These are phyloP conservation scores for Rubia peregrina DNA, from an alignment of 305 asterid species.

Conservation along the genomic window DNA sequence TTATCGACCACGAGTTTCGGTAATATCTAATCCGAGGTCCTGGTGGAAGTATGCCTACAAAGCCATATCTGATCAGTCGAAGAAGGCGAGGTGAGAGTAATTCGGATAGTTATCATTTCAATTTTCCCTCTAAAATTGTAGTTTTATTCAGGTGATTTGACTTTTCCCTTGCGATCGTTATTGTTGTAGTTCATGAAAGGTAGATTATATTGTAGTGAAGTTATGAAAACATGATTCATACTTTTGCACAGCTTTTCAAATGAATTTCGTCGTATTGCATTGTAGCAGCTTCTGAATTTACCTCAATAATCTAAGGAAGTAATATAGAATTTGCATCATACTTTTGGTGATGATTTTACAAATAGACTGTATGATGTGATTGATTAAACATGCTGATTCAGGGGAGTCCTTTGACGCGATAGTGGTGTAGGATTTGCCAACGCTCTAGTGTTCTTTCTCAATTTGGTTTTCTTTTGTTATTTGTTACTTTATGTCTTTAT, in stretches of 20 bases:
- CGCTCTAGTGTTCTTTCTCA: background rate
- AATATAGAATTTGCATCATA: background rate
- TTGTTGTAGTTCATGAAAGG: background rate
- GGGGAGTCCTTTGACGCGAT: background rate
- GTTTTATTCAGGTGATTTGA: background rate
- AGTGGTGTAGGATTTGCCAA: background rate
- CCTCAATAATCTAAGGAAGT: background rate
- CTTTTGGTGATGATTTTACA: background rate
- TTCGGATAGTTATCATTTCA: slow-evolving; percentile 5
- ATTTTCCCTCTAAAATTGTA: background rate
- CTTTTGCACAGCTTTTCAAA: background rate
- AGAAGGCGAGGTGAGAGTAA: slow-evolving; percentile 65
- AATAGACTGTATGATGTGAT: background rate
- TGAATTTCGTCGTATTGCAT: slow-evolving; percentile 3
- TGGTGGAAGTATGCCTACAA: slow-evolving; percentile 95
- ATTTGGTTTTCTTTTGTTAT: background rate
- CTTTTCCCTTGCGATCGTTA: background rate
- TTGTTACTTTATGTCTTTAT: background rate
- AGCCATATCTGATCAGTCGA: slow-evolving; percentile 69
- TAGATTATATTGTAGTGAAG: background rate
- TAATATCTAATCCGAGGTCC: slow-evolving; percentile 61
- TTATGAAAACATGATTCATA: background rate
- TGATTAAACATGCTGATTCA: background rate
- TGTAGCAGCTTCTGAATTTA: background rate
- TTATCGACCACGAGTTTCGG: slow-evolving; percentile 63